Evolutionary conservation across 257 asterid species (phyloP), one percentile per base, ranked within the genome.

Genomic region (Cruciata laevipes): DNA sequence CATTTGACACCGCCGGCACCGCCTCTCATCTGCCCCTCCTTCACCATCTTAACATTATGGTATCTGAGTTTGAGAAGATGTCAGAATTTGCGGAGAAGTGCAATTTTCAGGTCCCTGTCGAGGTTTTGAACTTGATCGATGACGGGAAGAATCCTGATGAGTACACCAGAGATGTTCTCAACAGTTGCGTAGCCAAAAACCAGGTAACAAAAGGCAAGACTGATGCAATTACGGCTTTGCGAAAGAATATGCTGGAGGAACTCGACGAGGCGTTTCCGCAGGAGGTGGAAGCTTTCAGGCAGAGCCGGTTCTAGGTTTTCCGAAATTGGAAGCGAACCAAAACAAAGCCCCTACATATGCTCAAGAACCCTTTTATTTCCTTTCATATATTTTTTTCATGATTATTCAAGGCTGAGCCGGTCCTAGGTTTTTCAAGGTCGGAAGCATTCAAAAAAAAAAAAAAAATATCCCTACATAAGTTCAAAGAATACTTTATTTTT

Each of bases 131-230:
- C 80, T 85, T 94, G 79, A 88, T 94, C 27, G 99, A 94, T 79
- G 97, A 94, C 67, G 96, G 99, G 83, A 88, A 88, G 83, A 93
- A 93, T 71, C 99, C 97, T 17, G 95, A 90, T 79, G 95, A 93
- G 72, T 88, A 81, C 70, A 88, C 97, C 0, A 78, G 89, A 76
- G 90, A 88, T 64, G 82, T 86, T 76, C 75, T 88, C 77, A 86
- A 82, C 73, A 73, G 84, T 20, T 90, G 95, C 73, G 84, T 91
- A 49, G 88, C 93, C 58, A 90, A 94, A 81, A 94, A 93, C 74
- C 95, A 93, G 89, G 83, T 90, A 20, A 86, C 97, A 3, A 90
- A 86, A 80, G 97, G 95, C 64, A 90, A 86, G 77, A 84, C 95
- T 0, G 93, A 90, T 51, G 77, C 94, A 38, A 13, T 59, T 52